Evolutionary conservation across 148 eudicot genomes (phyloP).

Genomic region (Fagopyrum esculentum): DNA sequence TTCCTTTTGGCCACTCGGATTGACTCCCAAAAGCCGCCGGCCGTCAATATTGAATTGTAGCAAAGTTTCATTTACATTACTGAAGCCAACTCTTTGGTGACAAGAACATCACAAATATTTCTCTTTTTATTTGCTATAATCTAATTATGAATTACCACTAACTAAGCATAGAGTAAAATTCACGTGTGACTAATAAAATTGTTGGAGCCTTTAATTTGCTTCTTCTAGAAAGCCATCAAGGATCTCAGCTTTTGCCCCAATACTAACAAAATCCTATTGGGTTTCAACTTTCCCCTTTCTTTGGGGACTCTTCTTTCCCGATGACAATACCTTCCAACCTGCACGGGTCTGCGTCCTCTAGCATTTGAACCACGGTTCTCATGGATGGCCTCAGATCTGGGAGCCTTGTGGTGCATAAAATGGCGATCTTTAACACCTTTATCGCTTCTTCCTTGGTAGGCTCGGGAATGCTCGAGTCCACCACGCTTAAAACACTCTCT

Average conservation of each 20-base stretch:
- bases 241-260: too few species aligned
- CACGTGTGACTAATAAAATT: too few species aligned
- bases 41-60: not conserved
- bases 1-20: not conserved
- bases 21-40: not conserved
- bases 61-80: not conserved
- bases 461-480: slow-evolving; percentile 49
- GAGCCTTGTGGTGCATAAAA: slow-evolving; percentile 53
- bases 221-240: too few species aligned
- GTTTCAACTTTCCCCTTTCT: slow-evolving; percentile 23
- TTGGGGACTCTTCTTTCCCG: slow-evolving; percentile 32
- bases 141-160: too few species aligned
- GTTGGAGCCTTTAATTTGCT: too few species aligned
- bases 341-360: slow-evolving; percentile 78
- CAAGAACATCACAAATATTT: too few species aligned
- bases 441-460: slow-evolving; percentile 49
- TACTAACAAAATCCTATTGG: not conserved
- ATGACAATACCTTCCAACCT: slow-evolving; percentile 38
- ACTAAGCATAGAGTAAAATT: too few species aligned
- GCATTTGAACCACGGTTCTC: slow-evolving; percentile 83
- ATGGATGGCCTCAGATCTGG: slow-evolving; percentile 72
- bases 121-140: too few species aligned
- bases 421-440: slow-evolving; percentile 69
- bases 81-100: too few species aligned
- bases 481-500: slow-evolving; percentile 47